A percentile compares a stretch with the other conserved stretches of the same genome.
phyloP scores from a whole-genome alignment of 1,139 yeast genomes.

The Blastobotrys proliferans region DNA sequence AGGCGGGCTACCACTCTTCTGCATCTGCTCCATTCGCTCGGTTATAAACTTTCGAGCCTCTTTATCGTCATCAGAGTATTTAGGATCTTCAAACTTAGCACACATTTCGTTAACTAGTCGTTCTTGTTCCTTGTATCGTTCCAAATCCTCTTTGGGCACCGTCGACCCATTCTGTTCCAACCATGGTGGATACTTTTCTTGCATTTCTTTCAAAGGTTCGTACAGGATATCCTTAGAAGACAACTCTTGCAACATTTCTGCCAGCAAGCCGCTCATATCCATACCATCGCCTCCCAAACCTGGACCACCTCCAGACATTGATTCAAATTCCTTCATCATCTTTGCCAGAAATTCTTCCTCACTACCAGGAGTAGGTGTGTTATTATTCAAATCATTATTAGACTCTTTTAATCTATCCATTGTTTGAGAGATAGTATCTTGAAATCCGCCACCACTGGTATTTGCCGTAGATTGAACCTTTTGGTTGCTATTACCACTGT shows the following conservation, averaged over 20 bases:
- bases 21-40: constrained; percentile 52
- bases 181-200: constrained; percentile 59
- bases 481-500: constrained; percentile 12
- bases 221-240: constrained; percentile 83
- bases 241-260: constrained; percentile 77
- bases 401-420: constrained; percentile 61
- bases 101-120: constrained; percentile 45
- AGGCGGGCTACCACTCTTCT: constrained; percentile 80
- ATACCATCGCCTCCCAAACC: constrained; percentile 33
- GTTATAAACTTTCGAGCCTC: constrained; percentile 52
- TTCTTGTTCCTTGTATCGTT: constrained; percentile 35
- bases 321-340: constrained; percentile 58
- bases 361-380: constrained; percentile 46
- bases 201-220: constrained; percentile 82
- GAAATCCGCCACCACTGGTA: constrained; percentile 40
- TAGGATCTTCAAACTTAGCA: constrained; percentile 52
- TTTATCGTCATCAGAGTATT: constrained; percentile 51
- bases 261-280: constrained; percentile 59
- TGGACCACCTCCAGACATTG: constrained; percentile 48
- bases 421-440: constrained; percentile 75
- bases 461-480: constrained; percentile 6
- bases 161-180: constrained; percentile 46
- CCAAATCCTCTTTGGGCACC: constrained; percentile 30
- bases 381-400: constrained; percentile 48
- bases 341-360: constrained; percentile 38